A percentile compares a stretch with the other conserved stretches of the same genome.
phyloP scores from a whole-genome alignment of 768 basidiomycete species.

The Macrolepiota dolichaula region DNA sequence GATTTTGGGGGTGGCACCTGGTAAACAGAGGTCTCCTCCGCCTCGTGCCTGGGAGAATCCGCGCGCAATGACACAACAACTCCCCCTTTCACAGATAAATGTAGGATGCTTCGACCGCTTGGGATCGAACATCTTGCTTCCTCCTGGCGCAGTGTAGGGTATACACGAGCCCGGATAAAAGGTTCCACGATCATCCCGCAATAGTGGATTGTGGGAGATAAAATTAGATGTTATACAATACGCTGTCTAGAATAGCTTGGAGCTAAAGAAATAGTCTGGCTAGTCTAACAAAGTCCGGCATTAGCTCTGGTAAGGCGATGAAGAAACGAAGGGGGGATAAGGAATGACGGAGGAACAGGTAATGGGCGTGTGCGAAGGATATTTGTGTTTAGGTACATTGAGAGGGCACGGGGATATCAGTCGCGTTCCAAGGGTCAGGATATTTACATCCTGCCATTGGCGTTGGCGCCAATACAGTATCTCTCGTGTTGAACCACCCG shows the following conservation, averaged over 20 bases:
- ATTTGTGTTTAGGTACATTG: conserved; percentile 11
- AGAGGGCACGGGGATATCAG: conserved; percentile 29
- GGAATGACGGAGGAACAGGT: background rate
- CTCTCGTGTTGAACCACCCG: conserved; percentile 57
- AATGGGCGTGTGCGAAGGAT: background rate
- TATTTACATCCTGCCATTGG: conserved; percentile 54
- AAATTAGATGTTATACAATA: background rate
- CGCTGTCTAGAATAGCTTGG: background rate
- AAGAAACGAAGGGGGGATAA: background rate
- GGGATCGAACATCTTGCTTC: too few species aligned
- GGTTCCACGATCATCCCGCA: background rate
- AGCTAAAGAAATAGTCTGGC: background rate
- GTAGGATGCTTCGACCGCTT: too few species aligned
- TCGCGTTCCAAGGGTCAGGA: conserved; percentile 43
- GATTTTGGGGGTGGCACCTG: background rate
- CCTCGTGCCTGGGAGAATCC: background rate
- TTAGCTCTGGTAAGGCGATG: background rate
- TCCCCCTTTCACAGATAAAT: too few species aligned
- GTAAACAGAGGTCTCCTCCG: background rate
- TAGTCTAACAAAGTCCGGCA: background rate
- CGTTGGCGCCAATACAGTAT: conserved; percentile 44
- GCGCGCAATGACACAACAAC: too few species aligned
- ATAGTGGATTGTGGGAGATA: background rate
- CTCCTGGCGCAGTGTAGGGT: background rate
- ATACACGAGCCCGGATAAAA: background rate